Evolutionary conservation across 140 eudicot species (phyloP), one percentile per base, ranked within the genome.

Genomic region (Ambrosia hybrid): DNA sequence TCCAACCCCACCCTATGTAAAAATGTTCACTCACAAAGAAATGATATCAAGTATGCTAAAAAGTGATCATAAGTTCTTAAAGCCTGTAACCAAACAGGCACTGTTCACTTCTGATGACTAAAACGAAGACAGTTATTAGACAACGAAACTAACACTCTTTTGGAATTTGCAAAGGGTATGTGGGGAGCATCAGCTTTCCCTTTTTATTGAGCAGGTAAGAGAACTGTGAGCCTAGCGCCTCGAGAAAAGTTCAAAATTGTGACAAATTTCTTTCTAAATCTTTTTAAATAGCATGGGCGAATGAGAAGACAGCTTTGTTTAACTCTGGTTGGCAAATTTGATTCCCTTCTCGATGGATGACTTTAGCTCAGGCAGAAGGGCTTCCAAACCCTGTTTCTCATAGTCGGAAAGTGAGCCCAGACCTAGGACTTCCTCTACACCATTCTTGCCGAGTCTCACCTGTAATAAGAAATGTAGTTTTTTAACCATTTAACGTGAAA

Each of bases 331-430:
- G 73, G 95, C 97, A 55, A 88, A 91, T 34, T 78, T 46, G 65
- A 90, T 80, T 10, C 96, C 96, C 90, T 94, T 94, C 77, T 94
- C 90, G 26, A 90, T 90, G 10, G 99, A 91, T 21, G 90, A 75
- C 70, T 84, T 85, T 6, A 94, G 83, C 85, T 94, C 99, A 0
- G 96, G 85, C 63, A 78, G 11, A 52, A 94, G 86, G 2, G 86
- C 88, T 79, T 84, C 92, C 71, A 91, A 83, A 39, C 90, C 91
- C 72, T 91, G 82, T 75, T 88, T 80, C 81, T 95, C 95, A 46
- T 17, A 91, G 79, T 88, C 97, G 2, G 58, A n/a, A 21, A 81
- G 85, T 43, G 85, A 36, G 2, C 85, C 85, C 4, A 81, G 61
- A 3, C 85, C 99, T 10, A 88, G 73, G 58, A 95, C 84, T 83